phyloP scores from a whole-genome alignment of 1,284 basidiomycete genomes.

The Amylostereum chailletii region DNA sequence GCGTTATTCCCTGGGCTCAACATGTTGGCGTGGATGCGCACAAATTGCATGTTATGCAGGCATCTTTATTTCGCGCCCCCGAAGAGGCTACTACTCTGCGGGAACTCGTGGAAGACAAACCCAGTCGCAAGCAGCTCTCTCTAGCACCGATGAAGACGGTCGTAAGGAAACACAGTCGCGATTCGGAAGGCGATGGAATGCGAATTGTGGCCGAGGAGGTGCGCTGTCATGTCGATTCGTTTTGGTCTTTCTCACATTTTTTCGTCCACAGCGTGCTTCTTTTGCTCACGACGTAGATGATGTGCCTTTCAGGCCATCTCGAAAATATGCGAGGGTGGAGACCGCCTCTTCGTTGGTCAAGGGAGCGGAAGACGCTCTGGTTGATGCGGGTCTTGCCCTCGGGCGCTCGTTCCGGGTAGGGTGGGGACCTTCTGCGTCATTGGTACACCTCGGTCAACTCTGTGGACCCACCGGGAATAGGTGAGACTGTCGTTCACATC shows the following conservation, averaged over 20 bases:
- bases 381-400: constrained; percentile 79
- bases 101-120: constrained; percentile 26
- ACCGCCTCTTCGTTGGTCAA: constrained; percentile 52
- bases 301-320: constrained; percentile 52
- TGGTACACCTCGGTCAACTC: constrained; percentile 72
- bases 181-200: constrained; percentile 61
- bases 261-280: constrained; percentile 50
- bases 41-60: constrained; percentile 89
- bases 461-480: constrained; percentile 65
- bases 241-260: constrained; percentile 6
- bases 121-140: constrained; percentile 21
- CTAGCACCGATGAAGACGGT: constrained; percentile 26
- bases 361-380: constrained; percentile 56
- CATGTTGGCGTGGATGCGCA: constrained; percentile 70
- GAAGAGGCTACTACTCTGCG: constrained; percentile 58
- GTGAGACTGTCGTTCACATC: constrained; percentile 69
- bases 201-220: constrained; percentile 61
- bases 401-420: constrained; percentile 87
- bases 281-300: constrained; percentile 68
- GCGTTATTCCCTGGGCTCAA: constrained; percentile 52
- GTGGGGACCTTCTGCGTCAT: constrained; percentile 77
- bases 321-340: constrained; percentile 65
- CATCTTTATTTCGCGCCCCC: constrained; percentile 71
- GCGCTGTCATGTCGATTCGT: constrained; percentile 13
- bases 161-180: constrained; percentile 66